A percentile compares a stretch with the other conserved stretches of the same genome.
Conservation (phyloP, 73 alveolate genomes). For the Paramecium pentaurelia region DNA sequence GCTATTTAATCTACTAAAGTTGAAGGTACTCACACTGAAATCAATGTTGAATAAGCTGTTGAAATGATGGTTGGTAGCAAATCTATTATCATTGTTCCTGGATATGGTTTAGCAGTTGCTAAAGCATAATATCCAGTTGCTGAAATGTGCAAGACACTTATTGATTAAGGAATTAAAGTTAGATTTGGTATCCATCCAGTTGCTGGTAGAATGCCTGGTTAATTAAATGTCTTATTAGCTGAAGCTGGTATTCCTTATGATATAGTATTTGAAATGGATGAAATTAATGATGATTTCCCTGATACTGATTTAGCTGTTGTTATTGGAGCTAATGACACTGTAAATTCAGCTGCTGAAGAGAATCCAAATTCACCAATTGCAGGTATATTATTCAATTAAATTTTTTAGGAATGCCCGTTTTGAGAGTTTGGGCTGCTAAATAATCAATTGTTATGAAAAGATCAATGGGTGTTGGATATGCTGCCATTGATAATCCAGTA, state of each 20-base stretch:
- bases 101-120: conserved; percentile 88
- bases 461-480: conserved; percentile 74
- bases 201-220: conserved; percentile 89
- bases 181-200: conserved; percentile 87
- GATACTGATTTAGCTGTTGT: conserved; percentile 74
- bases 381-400: not conserved
- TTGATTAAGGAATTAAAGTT: conserved; percentile 43
- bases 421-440: conserved; percentile 81
- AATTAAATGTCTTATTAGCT: conserved; percentile 79
- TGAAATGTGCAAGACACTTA: conserved; percentile 33
- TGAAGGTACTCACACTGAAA: conserved; percentile 51
- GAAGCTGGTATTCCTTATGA: conserved; percentile 84
- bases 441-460: conserved; percentile 71
- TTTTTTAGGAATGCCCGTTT: conserved; percentile 77
- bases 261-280: conserved; percentile 82
- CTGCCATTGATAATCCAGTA: conserved; percentile 79
- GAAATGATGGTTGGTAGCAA: conserved; percentile 48
- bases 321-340: conserved; percentile 83
- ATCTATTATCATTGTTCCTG: conserved; percentile 76
- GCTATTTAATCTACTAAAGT: not conserved
- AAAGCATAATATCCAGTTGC: conserved; percentile 65
- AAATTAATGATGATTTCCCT: conserved; percentile 76
- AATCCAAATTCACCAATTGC: conserved; percentile 77
- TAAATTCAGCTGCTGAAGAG: conserved; percentile 80
- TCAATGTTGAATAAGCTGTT: conserved; percentile 51